phyloP scores from a whole-genome alignment of 1,284 basidiomycete genomes.

The Ceratobasidium papillatum region DNA sequence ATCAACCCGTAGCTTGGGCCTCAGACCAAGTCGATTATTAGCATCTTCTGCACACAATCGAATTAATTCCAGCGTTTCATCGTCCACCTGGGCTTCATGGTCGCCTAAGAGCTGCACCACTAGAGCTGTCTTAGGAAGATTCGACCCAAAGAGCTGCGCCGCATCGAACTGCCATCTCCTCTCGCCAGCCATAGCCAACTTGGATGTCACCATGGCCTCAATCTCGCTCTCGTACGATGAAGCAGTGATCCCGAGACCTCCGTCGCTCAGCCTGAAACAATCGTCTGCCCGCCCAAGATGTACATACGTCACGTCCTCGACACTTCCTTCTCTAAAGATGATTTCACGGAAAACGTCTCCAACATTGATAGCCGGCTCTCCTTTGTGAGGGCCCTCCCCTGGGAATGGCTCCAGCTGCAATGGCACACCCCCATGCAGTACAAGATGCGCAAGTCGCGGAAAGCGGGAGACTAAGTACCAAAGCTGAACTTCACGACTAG shows the following conservation, averaged over 20 bases:
- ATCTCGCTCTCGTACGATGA: background rate
- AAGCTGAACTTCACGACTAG: background rate
- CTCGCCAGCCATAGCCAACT: no score
- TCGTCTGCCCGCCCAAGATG: constrained; percentile 1
- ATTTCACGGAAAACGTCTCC: background rate
- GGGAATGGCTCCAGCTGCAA: constrained; percentile 1
- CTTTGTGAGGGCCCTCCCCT: background rate
- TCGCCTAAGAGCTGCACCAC: background rate
- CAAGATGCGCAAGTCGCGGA: background rate
- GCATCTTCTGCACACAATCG: background rate
- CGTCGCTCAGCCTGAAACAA: background rate
- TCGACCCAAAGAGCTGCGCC: constrained; percentile 2
- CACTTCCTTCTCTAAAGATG: background rate
- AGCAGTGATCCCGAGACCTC: background rate
- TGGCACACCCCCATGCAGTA: background rate
- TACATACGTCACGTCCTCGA: background rate
- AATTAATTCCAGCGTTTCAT: background rate
- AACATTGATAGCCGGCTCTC: constrained; percentile 4
- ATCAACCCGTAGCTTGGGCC: background rate
- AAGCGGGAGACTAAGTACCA: background rate
- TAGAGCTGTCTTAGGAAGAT: background rate
- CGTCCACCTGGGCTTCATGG: background rate
- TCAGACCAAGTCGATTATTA: background rate
- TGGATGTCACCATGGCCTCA: background rate
- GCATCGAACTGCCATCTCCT: background rate